phyloP scores from a whole-genome alignment of 257 asterid species.

The Mentha longifolia region DNA sequence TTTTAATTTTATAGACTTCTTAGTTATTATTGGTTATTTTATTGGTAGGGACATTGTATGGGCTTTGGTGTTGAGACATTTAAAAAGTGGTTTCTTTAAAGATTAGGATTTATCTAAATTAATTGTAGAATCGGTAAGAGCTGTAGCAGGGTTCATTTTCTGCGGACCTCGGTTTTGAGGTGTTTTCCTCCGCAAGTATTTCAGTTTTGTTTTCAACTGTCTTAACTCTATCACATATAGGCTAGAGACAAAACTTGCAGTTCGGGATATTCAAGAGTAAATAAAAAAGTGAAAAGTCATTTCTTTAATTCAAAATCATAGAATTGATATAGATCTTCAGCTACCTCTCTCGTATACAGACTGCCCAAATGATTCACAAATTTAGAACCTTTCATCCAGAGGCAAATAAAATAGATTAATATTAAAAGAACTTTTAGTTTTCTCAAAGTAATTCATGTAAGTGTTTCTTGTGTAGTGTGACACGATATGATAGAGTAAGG shows the following conservation, averaged over 20 bases:
- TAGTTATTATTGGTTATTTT: no score
- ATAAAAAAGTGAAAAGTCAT: neutral
- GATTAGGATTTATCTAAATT: no score
- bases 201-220: no score
- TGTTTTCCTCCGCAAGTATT: no score
- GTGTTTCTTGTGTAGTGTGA: neutral
- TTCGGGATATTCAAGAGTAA: slow-evolving; percentile 13
- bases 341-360: neutral
- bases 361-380: slow-evolving; percentile 1
- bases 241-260: neutral
- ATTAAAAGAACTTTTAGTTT: neutral
- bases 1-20: no score
- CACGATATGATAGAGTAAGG: neutral
- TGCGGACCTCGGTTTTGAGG: no score
- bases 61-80: no score
- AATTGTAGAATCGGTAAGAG: no score
- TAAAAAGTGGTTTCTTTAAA: no score
- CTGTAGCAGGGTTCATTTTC: no score
- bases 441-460: slow-evolving; percentile 5
- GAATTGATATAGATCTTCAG: neutral
- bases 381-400: neutral
- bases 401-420: neutral
- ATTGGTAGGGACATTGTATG: no score
- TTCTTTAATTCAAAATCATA: neutral
- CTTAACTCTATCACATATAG: neutral